Evolutionary conservation across 495 filamentous ascomycete genomes (phyloP).

Genomic region (Darksidea phi): DNA sequence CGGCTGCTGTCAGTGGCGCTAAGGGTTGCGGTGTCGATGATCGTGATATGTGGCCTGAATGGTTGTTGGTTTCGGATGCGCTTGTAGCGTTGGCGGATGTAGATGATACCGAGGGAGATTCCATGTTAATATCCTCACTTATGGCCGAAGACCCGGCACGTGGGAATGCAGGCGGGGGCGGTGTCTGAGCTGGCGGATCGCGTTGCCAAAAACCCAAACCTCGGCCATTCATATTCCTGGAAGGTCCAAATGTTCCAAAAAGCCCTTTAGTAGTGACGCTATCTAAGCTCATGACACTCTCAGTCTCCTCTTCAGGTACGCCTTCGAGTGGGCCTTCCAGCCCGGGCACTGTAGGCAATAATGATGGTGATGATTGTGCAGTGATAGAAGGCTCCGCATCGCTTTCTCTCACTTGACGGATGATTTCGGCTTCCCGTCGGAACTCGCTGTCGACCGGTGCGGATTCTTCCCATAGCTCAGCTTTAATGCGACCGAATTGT

Average conservation of each 20-base stretch:
- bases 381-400: constrained; percentile 55
- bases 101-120: constrained; percentile 59
- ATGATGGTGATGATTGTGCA: constrained; percentile 47
- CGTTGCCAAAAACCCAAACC: constrained; percentile 79
- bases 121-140: constrained; percentile 76
- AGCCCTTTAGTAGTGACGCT: constrained; percentile 30
- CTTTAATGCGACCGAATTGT: constrained; percentile 87
- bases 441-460: constrained; percentile 85
- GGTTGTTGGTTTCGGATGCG: constrained; percentile 17
- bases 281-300: constrained; percentile 55
- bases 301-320: constrained; percentile 55
- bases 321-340: constrained; percentile 49
- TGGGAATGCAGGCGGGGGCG: constrained; percentile 64
- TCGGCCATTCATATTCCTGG: constrained; percentile 67
- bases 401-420: constrained; percentile 85
- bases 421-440: constrained; percentile 88
- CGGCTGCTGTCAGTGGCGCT: constrained; percentile 52
- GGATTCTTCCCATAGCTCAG: constrained; percentile 82
- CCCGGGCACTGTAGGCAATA: constrained; percentile 44
- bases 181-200: constrained; percentile 48
- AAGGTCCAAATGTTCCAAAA: constrained; percentile 60
- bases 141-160: constrained; percentile 60
- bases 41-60: constrained; percentile 44
- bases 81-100: constrained; percentile 33
- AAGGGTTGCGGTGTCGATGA: constrained; percentile 53